Evolutionary conservation across 768 basidiomycete species (phyloP).

Genomic region (Paxillus rubicundulus): DNA sequence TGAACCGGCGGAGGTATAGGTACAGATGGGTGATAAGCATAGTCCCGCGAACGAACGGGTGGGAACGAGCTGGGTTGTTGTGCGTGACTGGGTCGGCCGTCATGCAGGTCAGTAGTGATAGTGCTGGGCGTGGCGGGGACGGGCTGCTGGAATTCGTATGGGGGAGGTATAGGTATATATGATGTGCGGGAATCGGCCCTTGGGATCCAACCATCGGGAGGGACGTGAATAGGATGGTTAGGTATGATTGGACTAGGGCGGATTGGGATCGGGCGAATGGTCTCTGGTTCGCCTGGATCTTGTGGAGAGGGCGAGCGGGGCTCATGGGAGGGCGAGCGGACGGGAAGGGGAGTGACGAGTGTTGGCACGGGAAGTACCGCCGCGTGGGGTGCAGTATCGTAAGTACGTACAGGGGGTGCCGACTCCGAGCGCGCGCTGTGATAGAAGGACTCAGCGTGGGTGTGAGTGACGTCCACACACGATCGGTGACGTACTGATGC

Average conservation of each 20-base stretch:
- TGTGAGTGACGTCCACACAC: conserved; percentile 9
- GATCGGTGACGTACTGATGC: conserved; percentile 23
- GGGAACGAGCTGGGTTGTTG: conserved; percentile 16
- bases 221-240: conserved; percentile 4
- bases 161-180: conserved; percentile 21
- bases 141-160: conserved; percentile 16
- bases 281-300: conserved; percentile 20
- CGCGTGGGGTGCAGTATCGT: conserved; percentile 11
- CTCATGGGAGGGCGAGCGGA: conserved; percentile 21
- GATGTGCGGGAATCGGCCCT: conserved; percentile 25
- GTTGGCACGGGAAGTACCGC: conserved; percentile 26
- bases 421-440: conserved; percentile 27
- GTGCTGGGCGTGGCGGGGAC: conserved; percentile 15
- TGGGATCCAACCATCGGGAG: conserved; percentile 31
- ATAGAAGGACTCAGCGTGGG: background rate
- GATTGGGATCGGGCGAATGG: conserved; percentile 29
- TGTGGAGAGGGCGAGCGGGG: conserved; percentile 9
- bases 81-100: conserved; percentile 2
- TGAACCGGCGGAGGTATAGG: conserved; percentile 11
- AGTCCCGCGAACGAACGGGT: conserved; percentile 28
- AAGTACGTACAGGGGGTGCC: conserved; percentile 23
- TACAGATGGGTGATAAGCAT: conserved; percentile 23
- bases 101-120: conserved; percentile 13
- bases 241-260: conserved; percentile 17
- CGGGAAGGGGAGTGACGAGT: conserved; percentile 9